These are phyloP conservation scores for Canna indica DNA, from an alignment of 176 grass and related monocot genomes.

Conservation along the genomic window DNA sequence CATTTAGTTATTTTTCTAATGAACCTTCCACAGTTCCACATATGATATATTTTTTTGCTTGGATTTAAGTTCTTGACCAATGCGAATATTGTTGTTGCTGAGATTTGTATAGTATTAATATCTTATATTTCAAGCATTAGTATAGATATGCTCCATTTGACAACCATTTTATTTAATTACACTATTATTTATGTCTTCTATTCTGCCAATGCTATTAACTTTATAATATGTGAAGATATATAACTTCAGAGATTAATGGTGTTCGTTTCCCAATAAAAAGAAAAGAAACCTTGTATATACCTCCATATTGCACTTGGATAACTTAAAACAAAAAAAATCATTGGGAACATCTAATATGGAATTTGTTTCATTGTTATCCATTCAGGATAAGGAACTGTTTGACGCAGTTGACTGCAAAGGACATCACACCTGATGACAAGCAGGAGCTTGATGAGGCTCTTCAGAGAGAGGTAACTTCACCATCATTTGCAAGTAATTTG, in stretches of 20 bases:
- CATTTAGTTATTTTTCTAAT: neutral
- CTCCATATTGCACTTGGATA: no score
- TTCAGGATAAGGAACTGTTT: slow-evolving; percentile 80
- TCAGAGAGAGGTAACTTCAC: slow-evolving; percentile 58
- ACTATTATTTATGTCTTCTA: neutral
- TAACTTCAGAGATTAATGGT: neutral
- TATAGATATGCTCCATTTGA: neutral
- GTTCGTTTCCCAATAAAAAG: no score
- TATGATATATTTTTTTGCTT: neutral
- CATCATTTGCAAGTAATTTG: neutral
- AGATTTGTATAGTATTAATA: neutral
- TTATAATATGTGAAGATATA: neutral
- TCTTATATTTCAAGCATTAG: neutral
- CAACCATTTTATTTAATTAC: neutral
- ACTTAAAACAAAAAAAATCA: neutral
- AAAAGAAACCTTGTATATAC: no score
- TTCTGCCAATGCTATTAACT: no score
- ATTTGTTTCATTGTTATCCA: slow-evolving; percentile 15
- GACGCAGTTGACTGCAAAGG: slow-evolving; percentile 57
- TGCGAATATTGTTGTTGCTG: neutral
- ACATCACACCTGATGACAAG: slow-evolving; percentile 94
- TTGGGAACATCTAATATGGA: neutral
- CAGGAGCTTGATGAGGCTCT: slow-evolving; percentile 89
- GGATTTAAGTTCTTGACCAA: neutral
- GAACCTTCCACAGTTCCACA: neutral